Evolutionary conservation across 352 stramenopile species (phyloP).

Genomic region (Thalassiosira mediterranea): DNA sequence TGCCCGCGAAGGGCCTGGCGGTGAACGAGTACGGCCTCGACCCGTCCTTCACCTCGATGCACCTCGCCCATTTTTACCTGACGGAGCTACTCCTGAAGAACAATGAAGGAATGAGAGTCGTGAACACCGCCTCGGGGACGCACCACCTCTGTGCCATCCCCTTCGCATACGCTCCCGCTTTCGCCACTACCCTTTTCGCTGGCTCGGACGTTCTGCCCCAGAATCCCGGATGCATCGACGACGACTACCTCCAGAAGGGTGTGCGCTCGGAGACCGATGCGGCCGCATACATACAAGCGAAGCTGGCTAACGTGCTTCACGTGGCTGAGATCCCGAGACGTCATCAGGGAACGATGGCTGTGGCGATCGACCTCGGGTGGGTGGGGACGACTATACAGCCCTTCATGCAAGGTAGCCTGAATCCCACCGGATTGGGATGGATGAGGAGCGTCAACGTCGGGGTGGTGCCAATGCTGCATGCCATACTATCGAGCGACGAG

Average conservation of each 20-base stretch:
- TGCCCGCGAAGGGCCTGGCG: constrained; percentile 13
- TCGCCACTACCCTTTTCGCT: neutral
- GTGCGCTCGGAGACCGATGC: constrained; percentile 30
- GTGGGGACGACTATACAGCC: constrained; percentile 43
- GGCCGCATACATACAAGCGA: constrained; percentile 47
- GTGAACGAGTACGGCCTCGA: constrained; percentile 43
- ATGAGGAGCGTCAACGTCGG: constrained; percentile 43
- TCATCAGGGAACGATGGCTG: constrained; percentile 25
- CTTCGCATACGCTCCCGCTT: constrained; percentile 18
- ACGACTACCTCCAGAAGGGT: constrained; percentile 28
- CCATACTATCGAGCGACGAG: constrained; percentile 38
- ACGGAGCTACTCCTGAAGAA: constrained; percentile 45
- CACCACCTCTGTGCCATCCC: constrained; percentile 48
- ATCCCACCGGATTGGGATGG: constrained; percentile 31
- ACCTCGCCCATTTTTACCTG: constrained; percentile 41
- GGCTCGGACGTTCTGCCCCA: constrained; percentile 9
- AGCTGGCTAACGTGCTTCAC: constrained; percentile 57
- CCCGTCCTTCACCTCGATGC: constrained; percentile 49
- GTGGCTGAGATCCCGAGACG: constrained; percentile 27
- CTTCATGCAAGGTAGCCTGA: constrained; percentile 37
- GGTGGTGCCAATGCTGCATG: constrained; percentile 34
- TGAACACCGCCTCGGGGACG: constrained; percentile 46
- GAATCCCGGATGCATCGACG: constrained; percentile 37
- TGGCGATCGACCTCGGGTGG: constrained; percentile 52
- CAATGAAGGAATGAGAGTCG: constrained; percentile 38